These are phyloP conservation scores for Neoscytalidium dimidiatum DNA, from an alignment of 2,329 filamentous ascomycete genomes.

Conservation along the genomic window DNA sequence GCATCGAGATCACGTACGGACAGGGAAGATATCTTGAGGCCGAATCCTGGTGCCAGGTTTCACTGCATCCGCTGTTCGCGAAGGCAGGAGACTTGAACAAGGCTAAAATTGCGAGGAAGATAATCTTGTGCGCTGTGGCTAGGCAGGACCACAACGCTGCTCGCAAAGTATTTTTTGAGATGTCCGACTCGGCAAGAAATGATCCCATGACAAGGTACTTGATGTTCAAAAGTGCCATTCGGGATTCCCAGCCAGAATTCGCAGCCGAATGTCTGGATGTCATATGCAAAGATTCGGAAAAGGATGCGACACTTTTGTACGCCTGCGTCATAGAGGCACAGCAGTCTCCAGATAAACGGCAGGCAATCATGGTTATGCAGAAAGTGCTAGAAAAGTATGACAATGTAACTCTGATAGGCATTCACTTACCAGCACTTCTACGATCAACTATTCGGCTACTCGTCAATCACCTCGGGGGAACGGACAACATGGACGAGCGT, in stretches of 20 bases:
- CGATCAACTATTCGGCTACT: constrained; percentile 61
- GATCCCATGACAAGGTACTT: constrained; percentile 71
- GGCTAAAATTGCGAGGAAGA: constrained; percentile 69
- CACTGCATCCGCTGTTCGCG: constrained; percentile 67
- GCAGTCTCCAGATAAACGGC: constrained; percentile 60
- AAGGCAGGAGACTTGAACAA: constrained; percentile 66
- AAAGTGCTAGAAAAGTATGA: constrained; percentile 61
- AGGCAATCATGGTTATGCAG: constrained; percentile 62
- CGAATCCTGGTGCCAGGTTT: constrained; percentile 71
- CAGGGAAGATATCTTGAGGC: constrained; percentile 57
- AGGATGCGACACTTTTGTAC: constrained; percentile 68
- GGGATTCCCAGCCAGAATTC: constrained; percentile 56
- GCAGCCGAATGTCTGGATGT: constrained; percentile 65
- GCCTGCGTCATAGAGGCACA: constrained; percentile 80
- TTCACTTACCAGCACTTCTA: constrained; percentile 66
- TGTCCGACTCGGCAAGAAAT: constrained; percentile 60
- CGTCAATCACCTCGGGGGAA: constrained; percentile 27
- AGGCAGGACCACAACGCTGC: constrained; percentile 58
- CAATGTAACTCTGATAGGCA: constrained; percentile 46
- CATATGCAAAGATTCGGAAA: constrained; percentile 56
- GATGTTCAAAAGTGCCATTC: constrained; percentile 72
- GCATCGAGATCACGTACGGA: constrained; percentile 61
- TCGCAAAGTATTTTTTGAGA: constrained; percentile 56
- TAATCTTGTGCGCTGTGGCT: constrained; percentile 69
- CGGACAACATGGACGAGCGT: constrained; percentile 45